Conservation (phyloP, 2,329 filamentous ascomycete genomes). For the Stachybotrys chlorohalonatus region DNA sequence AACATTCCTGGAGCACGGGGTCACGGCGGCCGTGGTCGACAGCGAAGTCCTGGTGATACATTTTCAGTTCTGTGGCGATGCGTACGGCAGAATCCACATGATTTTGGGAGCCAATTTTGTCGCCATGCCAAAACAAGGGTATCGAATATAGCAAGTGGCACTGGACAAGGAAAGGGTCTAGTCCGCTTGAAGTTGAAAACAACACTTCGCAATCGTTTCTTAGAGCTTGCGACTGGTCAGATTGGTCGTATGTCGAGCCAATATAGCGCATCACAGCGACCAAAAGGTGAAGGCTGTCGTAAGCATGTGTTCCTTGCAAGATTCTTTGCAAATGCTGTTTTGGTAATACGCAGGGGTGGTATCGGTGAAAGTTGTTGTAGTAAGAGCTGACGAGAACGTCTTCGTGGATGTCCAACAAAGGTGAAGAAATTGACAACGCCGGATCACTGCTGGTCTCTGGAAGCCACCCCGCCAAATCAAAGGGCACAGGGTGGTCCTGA, state of each 20-base stretch:
- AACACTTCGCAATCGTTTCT: not conserved
- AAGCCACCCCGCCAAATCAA: not conserved
- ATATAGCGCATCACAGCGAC: slow-evolving; percentile 20
- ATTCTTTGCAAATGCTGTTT: slow-evolving; percentile 6
- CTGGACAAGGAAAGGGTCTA: slow-evolving; percentile 23
- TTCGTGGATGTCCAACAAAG: not conserved
- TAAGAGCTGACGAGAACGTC: slow-evolving; percentile 22
- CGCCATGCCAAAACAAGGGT: slow-evolving; percentile 22
- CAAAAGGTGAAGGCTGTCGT: slow-evolving; percentile 10
- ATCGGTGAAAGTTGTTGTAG: slow-evolving; percentile 24
- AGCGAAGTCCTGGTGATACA: slow-evolving; percentile 49
- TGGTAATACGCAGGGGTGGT: slow-evolving; percentile 20
- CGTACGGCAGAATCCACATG: slow-evolving; percentile 40
- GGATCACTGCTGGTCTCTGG: not conserved
- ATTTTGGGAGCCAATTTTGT: slow-evolving; percentile 11
- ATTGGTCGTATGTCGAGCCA: slow-evolving; percentile 20
- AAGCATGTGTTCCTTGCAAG: not conserved
- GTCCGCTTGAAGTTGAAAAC: slow-evolving; percentile 5
- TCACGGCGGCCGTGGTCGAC: slow-evolving; percentile 35
- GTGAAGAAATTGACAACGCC: not conserved
- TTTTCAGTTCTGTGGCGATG: slow-evolving; percentile 49
- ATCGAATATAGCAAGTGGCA: slow-evolving; percentile 25
- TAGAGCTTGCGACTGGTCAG: slow-evolving; percentile 4
- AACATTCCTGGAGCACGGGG: slow-evolving; percentile 43
- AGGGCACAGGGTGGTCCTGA: not conserved